Evolutionary conservation across 257 asterid species (phyloP), one percentile per base, ranked within the genome.

Genomic region (Capsicum rhomboideum): DNA sequence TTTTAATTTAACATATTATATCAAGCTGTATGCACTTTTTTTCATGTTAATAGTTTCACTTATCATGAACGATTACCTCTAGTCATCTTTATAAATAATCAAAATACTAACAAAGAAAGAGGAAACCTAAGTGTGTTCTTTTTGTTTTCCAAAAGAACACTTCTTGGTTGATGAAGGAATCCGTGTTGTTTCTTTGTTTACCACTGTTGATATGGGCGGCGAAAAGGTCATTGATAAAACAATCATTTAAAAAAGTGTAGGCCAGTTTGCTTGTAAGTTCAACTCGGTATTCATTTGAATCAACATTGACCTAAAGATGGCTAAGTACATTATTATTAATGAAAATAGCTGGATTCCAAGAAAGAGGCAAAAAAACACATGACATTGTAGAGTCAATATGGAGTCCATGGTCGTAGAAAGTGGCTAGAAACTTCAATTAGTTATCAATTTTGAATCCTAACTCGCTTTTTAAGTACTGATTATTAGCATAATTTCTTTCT

Each of bases 291-390:
- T 75, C 3, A 34, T 11, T 12, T 14, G 26, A 16, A 50, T 26
- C 26, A 2, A 26, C 14, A 16, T 52, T 50, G 63, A 74, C 58
- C 8, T 26, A 26, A 16, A 6, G 46, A 75, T 26, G 81, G 44
- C 81, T 26, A 49, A 75, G 63, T 16, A 11, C 44, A 75, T 8
- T 46, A 75, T 8, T 46, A 12, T 12, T 44, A 44, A 71, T 72
- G 78, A 12, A 61, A n/a, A 69, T 75, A 49, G 63, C 81, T 77
- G 81, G 81, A 77, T 77, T 77, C 81, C 81, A 77, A 50, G 63
- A 50, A 77, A 46, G n/a, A 71, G 20, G 79, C 1, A 11, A 71
- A 71, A 42, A 34, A 34, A 0, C 3, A 8, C 13, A 10, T 28
- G 63, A 10, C 63, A 77, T n/a, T 13, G 21, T 46, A 23, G 13